Percentiles rank a stretch among this genome's conserved stretches.
These are phyloP conservation scores for Pyrenophora seminiperda DNA, from an alignment of 2,329 filamentous ascomycete species.

Conservation along the genomic window DNA sequence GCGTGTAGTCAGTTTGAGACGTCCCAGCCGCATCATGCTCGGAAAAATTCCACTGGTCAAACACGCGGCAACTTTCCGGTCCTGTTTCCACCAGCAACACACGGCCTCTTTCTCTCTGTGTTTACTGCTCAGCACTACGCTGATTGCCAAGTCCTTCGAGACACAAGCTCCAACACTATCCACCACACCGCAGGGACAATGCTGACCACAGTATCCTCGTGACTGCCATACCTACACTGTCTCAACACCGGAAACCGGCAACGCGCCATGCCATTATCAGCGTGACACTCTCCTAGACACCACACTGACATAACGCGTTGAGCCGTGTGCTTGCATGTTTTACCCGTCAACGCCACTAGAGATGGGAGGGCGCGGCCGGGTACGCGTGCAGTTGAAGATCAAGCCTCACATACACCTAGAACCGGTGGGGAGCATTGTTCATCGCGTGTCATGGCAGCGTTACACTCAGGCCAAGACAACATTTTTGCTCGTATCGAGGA, in stretches of 20 bases:
- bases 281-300: neutral
- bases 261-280: too few relatives aligned
- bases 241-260: neutral
- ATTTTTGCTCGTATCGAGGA: too few relatives aligned
- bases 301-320: too few relatives aligned
- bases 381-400: slow-evolving; percentile 5
- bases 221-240: neutral
- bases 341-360: neutral
- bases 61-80: neutral
- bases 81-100: slow-evolving; percentile 11
- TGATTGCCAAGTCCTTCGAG: neutral
- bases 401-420: slow-evolving; percentile 7
- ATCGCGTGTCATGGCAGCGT: too few relatives aligned
- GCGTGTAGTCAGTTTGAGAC: slow-evolving; percentile 8
- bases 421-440: slow-evolving; percentile 11
- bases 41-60: neutral
- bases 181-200: too few relatives aligned
- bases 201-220: too few relatives aligned
- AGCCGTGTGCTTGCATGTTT: slow-evolving; percentile 2
- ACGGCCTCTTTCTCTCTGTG: neutral
- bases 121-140: neutral
- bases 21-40: neutral
- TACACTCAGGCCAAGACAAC: too few relatives aligned
- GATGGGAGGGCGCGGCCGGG: slow-evolving; percentile 3
- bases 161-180: neutral